Evolutionary conservation across 2,329 filamentous ascomycete species (phyloP).

Genomic region (Fusarium keratoplasticum): DNA sequence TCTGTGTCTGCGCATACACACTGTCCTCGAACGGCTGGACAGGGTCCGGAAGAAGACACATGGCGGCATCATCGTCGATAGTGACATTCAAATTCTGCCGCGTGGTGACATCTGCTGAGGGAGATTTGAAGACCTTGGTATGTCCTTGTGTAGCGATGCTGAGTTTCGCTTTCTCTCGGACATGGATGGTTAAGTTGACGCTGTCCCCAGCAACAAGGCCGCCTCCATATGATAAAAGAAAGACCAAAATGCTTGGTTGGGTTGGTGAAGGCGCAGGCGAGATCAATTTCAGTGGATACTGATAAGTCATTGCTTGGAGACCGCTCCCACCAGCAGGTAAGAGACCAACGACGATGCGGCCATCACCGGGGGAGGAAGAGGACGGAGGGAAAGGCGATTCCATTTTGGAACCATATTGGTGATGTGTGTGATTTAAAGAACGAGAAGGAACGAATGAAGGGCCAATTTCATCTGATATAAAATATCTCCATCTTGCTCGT

Average conservation of each 20-base stretch:
- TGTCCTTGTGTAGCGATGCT: slow-evolving; percentile 79
- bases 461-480: slow-evolving; percentile 2
- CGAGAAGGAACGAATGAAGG: not conserved
- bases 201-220: slow-evolving; percentile 90
- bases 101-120: slow-evolving; percentile 65
- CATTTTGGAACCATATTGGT: slow-evolving; percentile 51
- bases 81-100: slow-evolving; percentile 66
- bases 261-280: slow-evolving; percentile 76
- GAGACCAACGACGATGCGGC: slow-evolving; percentile 78
- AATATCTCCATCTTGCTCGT: slow-evolving; percentile 26
- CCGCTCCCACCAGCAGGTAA: slow-evolving; percentile 78
- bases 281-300: slow-evolving; percentile 95
- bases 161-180: slow-evolving; percentile 74
- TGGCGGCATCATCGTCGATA: slow-evolving; percentile 62
- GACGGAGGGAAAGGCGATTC: slow-evolving; percentile 82
- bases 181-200: slow-evolving; percentile 77
- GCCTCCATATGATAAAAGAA: slow-evolving; percentile 93
- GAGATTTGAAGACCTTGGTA: slow-evolving; percentile 94
- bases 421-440: not conserved
- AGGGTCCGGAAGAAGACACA: slow-evolving; percentile 86
- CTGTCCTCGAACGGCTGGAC: slow-evolving; percentile 90
- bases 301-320: slow-evolving; percentile 82
- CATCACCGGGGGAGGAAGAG: slow-evolving; percentile 80
- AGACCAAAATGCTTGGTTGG: slow-evolving; percentile 80
- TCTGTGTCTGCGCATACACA: slow-evolving; percentile 85